Evolutionary conservation across 1,284 basidiomycete genomes (phyloP).

Genomic region (Fomitopsis pinicola): DNA sequence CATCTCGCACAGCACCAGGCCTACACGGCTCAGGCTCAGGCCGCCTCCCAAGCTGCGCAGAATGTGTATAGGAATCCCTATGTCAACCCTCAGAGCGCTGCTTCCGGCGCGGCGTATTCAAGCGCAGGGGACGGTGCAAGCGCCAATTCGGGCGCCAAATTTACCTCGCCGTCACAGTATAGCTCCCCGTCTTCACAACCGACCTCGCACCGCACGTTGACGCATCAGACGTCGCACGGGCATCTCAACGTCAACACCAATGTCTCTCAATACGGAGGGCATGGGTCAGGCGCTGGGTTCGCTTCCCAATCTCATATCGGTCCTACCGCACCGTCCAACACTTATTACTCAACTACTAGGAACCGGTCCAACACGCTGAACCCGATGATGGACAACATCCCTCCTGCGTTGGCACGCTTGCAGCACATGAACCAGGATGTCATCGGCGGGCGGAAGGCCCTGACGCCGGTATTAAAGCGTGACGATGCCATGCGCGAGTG

Average conservation of each 20-base stretch:
- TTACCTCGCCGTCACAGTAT: constrained; percentile 31
- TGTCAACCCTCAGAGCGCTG: constrained; percentile 42
- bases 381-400: constrained; percentile 84
- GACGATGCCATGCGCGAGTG: constrained; percentile 89
- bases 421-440: constrained; percentile 88
- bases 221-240: constrained; percentile 48
- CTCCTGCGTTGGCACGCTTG: constrained; percentile 84
- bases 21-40: constrained; percentile 81
- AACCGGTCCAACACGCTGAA: constrained; percentile 88
- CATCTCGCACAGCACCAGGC: constrained; percentile 93
- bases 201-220: constrained; percentile 26
- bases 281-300: constrained; percentile 29
- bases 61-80: constrained; percentile 73
- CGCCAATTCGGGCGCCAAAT: constrained; percentile 14
- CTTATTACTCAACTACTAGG: constrained; percentile 61
- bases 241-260: constrained; percentile 39
- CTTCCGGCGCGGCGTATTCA: constrained; percentile 26
- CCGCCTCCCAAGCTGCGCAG: constrained; percentile 60
- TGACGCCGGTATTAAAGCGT: constrained; percentile 86
- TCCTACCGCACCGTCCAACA: constrained; percentile 54
- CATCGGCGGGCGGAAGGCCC: constrained; percentile 73
- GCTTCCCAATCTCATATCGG: constrained; percentile 35
- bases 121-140: constrained; percentile 19
- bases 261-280: constrained; percentile 38
- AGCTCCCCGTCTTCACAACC: constrained; percentile 20